These are phyloP conservation scores for Lodderomyces oxycetoniae DNA, from an alignment of 1,139 yeast genomes.

Conservation along the genomic window DNA sequence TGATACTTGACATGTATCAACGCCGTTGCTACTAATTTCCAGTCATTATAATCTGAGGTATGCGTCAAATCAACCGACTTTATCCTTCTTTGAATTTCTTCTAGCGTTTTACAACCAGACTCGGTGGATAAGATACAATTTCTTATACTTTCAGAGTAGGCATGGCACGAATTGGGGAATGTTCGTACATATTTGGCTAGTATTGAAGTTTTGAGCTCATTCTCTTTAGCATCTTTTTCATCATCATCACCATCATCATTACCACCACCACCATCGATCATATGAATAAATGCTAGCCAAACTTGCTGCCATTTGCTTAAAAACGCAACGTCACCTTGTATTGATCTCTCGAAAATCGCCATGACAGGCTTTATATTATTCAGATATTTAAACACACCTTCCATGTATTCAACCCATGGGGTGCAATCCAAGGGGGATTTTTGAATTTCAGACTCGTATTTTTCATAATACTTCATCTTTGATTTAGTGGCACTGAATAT, in stretches of 20 bases:
- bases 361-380: slow-evolving; percentile 14
- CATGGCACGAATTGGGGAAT: slow-evolving; percentile 21
- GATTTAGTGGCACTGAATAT: slow-evolving; percentile 28
- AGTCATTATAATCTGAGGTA: slow-evolving; percentile 25
- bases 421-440: slow-evolving; percentile 17
- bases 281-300: slow-evolving; percentile 24
- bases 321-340: slow-evolving; percentile 11
- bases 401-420: slow-evolving; percentile 33
- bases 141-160: slow-evolving; percentile 30
- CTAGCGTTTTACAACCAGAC: slow-evolving; percentile 1
- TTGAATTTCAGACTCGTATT: slow-evolving; percentile 20
- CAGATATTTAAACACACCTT: slow-evolving; percentile 21
- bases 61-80: slow-evolving; percentile 17
- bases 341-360: slow-evolving; percentile 23
- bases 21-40: slow-evolving; percentile 34
- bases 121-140: slow-evolving; percentile 13
- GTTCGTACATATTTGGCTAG: slow-evolving; percentile 19
- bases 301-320: slow-evolving; percentile 19
- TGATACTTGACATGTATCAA: slow-evolving; percentile 19
- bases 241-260: too few relatives aligned
- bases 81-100: slow-evolving; percentile 12
- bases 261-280: too few relatives aligned
- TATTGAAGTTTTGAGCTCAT: slow-evolving; percentile 12
- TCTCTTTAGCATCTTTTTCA: slow-evolving; percentile 6
- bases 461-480: slow-evolving; percentile 24